Conservation (phyloP, 139 green algal species). For the Chlorella sorokiniana region DNA sequence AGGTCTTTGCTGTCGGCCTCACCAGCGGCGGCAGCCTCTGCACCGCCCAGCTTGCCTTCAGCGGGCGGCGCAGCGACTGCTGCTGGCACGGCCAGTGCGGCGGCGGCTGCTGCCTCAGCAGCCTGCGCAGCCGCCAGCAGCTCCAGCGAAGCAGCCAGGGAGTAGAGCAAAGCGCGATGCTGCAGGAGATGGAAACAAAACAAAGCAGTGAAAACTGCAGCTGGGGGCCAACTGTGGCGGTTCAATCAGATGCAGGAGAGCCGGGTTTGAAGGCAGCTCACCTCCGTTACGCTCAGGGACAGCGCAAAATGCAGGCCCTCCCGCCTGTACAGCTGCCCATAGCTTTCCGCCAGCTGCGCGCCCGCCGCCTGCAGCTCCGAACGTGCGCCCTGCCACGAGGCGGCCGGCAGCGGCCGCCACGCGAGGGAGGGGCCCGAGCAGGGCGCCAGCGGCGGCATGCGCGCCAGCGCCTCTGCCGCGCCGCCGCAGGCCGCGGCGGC, state of each 20-base stretch:
- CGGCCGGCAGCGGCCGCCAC: slow-evolving; percentile 5
- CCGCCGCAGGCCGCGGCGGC: slow-evolving; percentile 6
- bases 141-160: neutral
- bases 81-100: neutral
- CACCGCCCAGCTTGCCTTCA: neutral
- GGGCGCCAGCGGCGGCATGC: slow-evolving; percentile 4
- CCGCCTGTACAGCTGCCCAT: slow-evolving; percentile 58
- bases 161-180: slow-evolving; percentile 2
- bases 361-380: neutral
- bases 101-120: neutral
- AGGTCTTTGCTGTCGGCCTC: neutral
- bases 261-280: neutral
- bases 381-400: neutral
- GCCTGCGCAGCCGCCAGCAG: neutral
- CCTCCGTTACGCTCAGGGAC: neutral
- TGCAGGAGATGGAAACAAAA: neutral
- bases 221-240: too few relatives aligned
- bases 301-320: slow-evolving; percentile 67
- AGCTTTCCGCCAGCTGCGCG: neutral
- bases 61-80: neutral
- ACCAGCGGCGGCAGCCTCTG: neutral
- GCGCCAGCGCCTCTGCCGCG: neutral
- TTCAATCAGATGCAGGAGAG: neutral
- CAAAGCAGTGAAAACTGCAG: neutral
- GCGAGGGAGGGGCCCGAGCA: neutral